A percentile compares a stretch with the other conserved stretches of the same genome.
phyloP scores from a whole-genome alignment of 768 basidiomycete species.

The Termitomyces sp. region DNA sequence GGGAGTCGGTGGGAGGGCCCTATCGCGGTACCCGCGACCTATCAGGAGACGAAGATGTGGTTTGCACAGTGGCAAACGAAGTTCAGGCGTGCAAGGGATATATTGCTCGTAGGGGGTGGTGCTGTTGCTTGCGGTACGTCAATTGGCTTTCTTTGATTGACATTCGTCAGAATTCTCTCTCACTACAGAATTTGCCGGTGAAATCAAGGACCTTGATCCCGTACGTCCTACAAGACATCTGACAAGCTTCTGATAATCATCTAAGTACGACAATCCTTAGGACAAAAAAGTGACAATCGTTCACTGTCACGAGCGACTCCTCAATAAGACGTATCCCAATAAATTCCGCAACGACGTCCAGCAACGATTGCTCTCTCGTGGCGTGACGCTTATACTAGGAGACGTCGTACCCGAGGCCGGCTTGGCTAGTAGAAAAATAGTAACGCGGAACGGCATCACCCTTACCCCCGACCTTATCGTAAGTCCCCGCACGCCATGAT shows the following conservation, averaged over 20 bases:
- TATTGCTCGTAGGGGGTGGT: slow-evolving; percentile 57
- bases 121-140: slow-evolving; percentile 48
- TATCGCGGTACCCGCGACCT: slow-evolving; percentile 39
- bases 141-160: background rate
- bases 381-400: slow-evolving; percentile 49
- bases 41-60: slow-evolving; percentile 24
- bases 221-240: slow-evolving; percentile 24
- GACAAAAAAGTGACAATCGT: slow-evolving; percentile 58
- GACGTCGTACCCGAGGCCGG: slow-evolving; percentile 48
- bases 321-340: slow-evolving; percentile 55
- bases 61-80: slow-evolving; percentile 30
- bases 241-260: slow-evolving; percentile 13
- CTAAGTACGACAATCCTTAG: slow-evolving; percentile 21
- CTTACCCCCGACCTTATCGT: slow-evolving; percentile 62
- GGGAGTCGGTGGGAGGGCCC: slow-evolving; percentile 57
- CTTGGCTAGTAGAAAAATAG: slow-evolving; percentile 36
- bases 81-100: slow-evolving; percentile 38
- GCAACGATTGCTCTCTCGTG: slow-evolving; percentile 38
- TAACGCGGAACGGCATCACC: slow-evolving; percentile 48
- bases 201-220: slow-evolving; percentile 39
- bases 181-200: slow-evolving; percentile 38
- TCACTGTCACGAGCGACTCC: slow-evolving; percentile 49
- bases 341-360: slow-evolving; percentile 51
- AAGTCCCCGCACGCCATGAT: slow-evolving; percentile 16
- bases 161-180: background rate